These are phyloP conservation scores for Ceratocystis eucalypticola DNA, from an alignment of 2,329 filamentous ascomycete species.

Conservation along the genomic window DNA sequence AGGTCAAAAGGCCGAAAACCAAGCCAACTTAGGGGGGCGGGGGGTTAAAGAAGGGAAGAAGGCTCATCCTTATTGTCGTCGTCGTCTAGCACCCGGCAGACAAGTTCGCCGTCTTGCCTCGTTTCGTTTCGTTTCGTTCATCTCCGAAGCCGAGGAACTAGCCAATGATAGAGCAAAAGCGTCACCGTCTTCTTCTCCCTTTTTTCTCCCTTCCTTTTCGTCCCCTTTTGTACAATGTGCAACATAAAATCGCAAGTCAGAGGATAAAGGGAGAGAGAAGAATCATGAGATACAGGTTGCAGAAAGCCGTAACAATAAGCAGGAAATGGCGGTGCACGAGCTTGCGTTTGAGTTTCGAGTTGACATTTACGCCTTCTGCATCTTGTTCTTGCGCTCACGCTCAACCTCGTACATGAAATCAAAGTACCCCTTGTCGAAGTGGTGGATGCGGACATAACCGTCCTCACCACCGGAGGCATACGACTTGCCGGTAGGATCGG, in stretches of 20 bases:
- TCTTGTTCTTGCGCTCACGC: constrained; percentile 52
- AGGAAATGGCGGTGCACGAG: background rate
- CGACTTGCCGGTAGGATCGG: constrained; percentile 77
- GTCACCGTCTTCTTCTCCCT: background rate
- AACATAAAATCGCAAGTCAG: constrained; percentile 11
- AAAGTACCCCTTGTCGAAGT: constrained; percentile 97
- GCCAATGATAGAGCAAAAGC: background rate
- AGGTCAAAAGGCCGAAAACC: background rate
- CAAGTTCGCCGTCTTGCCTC: background rate
- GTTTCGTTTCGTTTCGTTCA: background rate
- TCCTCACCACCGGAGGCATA: constrained; percentile 96
- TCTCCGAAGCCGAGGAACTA: background rate
- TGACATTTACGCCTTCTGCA: constrained; percentile 13
- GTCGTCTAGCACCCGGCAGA: background rate
- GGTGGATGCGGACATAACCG: constrained; percentile 94
- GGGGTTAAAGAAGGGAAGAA: too few relatives aligned
- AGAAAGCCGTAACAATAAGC: background rate
- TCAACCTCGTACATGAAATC: constrained; percentile 99
- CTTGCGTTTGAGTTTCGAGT: background rate
- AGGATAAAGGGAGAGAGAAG: background rate
- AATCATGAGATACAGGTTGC: constrained; percentile 5
- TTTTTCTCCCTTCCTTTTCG: background rate
- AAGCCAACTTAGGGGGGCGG: background rate
- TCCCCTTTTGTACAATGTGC: background rate
- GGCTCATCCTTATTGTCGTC: background rate